Percentiles rank a stretch among this genome's conserved stretches.
Conservation (phyloP, 495 filamentous ascomycete genomes). For the Pyrenula massariospora region DNA sequence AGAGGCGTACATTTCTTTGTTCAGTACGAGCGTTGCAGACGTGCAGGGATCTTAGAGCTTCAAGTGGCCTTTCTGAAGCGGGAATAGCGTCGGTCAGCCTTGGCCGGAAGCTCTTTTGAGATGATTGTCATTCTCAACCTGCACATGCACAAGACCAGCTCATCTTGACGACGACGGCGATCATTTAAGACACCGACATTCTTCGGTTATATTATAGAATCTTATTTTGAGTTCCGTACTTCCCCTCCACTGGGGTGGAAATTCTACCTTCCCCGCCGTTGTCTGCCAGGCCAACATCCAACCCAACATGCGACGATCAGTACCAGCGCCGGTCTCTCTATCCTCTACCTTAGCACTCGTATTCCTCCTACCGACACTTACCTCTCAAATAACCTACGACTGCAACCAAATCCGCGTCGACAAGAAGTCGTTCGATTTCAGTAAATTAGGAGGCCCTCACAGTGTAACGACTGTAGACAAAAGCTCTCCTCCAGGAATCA, state of each 20-base stretch:
- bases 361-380: constrained; percentile 23
- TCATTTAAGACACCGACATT: no score
- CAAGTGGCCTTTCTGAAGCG: neutral
- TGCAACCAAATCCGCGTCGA: constrained; percentile 52
- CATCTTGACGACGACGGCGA: neutral
- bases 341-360: neutral
- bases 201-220: no score
- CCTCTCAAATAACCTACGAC: constrained; percentile 37
- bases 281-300: neutral
- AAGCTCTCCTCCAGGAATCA: constrained; percentile 23
- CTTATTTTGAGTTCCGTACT: no score
- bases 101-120: neutral
- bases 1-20: no score
- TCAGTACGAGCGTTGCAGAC: no score
- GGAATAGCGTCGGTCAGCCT: neutral
- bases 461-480: constrained; percentile 48
- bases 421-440: constrained; percentile 51
- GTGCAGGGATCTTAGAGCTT: neutral
- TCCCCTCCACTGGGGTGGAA: no score
- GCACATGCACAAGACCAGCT: neutral
- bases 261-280: no score
- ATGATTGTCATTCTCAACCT: neutral
- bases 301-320: neutral
- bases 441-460: constrained; percentile 59
- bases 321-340: neutral